phyloP scores from a whole-genome alignment of 2,329 filamentous ascomycete genomes.

The Neoscytalidium dimidiatum region DNA sequence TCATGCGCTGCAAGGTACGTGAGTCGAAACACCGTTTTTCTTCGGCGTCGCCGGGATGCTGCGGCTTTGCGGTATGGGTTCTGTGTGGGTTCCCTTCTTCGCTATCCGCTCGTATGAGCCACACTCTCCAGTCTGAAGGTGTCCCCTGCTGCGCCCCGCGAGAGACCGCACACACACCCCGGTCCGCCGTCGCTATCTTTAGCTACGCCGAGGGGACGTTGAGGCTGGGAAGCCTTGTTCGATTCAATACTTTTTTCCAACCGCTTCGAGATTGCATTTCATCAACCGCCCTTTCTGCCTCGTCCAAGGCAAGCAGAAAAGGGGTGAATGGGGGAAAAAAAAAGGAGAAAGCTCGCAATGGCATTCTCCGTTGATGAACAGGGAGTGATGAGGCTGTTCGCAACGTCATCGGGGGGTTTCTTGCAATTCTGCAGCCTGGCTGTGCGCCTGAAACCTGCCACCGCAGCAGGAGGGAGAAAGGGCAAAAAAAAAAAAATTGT shows the following conservation, averaged over 20 bases:
- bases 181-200: neutral
- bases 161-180: neutral
- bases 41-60: neutral
- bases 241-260: too few species aligned
- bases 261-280: neutral
- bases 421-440: neutral
- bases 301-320: neutral
- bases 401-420: neutral
- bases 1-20: neutral
- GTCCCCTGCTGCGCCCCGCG: neutral
- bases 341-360: neutral
- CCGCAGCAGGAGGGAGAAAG: neutral
- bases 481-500: neutral
- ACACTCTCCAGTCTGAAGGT: neutral
- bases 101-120: neutral
- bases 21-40: neutral
- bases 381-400: neutral
- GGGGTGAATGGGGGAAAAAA: neutral
- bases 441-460: neutral
- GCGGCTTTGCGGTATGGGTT: neutral
- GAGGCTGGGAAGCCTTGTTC: neutral
- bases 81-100: neutral
- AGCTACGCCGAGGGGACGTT: neutral
- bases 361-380: neutral
- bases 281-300: neutral